Evolutionary conservation across 345 rosid species (phyloP), one percentile per base, ranked within the genome.

Genomic region (Eucalyptus regnans): DNA sequence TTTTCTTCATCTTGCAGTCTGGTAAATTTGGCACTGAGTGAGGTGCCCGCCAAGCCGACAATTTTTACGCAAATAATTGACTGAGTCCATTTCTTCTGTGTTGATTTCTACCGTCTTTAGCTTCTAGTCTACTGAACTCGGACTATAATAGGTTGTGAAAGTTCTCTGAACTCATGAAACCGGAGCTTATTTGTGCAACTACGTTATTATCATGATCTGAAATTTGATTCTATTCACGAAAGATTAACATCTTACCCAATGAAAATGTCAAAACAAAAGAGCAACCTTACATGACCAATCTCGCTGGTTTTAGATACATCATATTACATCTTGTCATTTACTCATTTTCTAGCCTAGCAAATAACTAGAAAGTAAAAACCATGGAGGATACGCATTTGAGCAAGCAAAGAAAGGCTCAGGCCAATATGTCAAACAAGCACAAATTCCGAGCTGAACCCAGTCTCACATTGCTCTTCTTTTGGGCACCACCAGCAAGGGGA

Each of bases 401-500:
- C 7, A 11, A 58, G 62, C 64, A 58, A 58, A 58, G 13, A 58
- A 9, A 58, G 29, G 64, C 29, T 58, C 64, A 58, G 64, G 25
- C 64, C 29, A 58, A 58, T 23, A 23, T 25, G 64, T 23, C 64
- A 9, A 58, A 58, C n/a, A 25, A 5, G 64, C 29, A 58, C 12
- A 58, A 23, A 58, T 58, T 58, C 29, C 29, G 2, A 10, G 64
- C 64, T 58, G n/a, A 58, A 58, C 64, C 29, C 58, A 18, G 64
- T 58, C 64, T 58, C 44, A 9, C 44, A 15, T 22, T 43, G 41
- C n/a, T 43, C 90, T 56, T 58, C 88, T 91, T 86, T 87, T 93
- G 12, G 93, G 93, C 50, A 92, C 88, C 4, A 89, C 94, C 31
- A 68, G 87, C 66, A 94, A 80, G 4, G 94, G 94, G 66, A 86